Evolutionary conservation across 225 moss, liverwort and hornwort genomes (phyloP).

Genomic region (Physcomitrium patens): DNA sequence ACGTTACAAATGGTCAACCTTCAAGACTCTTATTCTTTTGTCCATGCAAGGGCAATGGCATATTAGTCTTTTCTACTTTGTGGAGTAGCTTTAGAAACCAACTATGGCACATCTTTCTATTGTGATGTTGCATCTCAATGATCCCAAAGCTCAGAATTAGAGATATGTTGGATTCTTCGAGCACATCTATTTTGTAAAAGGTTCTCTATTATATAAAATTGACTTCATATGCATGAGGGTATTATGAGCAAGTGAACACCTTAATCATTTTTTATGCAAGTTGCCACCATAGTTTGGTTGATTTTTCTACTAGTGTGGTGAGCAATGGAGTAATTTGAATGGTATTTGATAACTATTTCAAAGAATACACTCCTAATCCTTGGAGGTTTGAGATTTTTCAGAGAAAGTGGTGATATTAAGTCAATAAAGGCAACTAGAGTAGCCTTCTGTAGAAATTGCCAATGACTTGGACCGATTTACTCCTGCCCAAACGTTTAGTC

Average conservation of each 20-base stretch:
- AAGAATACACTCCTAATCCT: neutral
- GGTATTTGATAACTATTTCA: neutral
- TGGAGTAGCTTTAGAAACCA: constrained; percentile 64
- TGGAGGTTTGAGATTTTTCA: constrained; percentile 35
- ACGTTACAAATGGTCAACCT: constrained; percentile 77
- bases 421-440: constrained; percentile 61
- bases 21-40: constrained; percentile 60
- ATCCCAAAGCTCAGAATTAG: constrained; percentile 70
- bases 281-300: neutral
- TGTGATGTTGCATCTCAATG: constrained; percentile 78
- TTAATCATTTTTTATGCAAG: constrained; percentile 4
- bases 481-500: constrained; percentile 49
- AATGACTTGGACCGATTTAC: constrained; percentile 49
- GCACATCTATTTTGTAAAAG: constrained; percentile 77
- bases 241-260: constrained; percentile 73
- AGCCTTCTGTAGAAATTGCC: constrained; percentile 59
- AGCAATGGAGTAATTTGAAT: neutral
- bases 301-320: neutral
- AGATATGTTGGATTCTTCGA: constrained; percentile 90
- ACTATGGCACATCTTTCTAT: constrained; percentile 65
- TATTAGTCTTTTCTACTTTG: constrained; percentile 77
- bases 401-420: constrained; percentile 94
- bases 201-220: constrained; percentile 82
- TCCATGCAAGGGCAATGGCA: constrained; percentile 91
- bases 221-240: constrained; percentile 88